Evolutionary conservation across 2,329 filamentous ascomycete species (phyloP), one percentile per base, ranked within the genome.

Genomic region (Tolypocladium guangdongense): DNA sequence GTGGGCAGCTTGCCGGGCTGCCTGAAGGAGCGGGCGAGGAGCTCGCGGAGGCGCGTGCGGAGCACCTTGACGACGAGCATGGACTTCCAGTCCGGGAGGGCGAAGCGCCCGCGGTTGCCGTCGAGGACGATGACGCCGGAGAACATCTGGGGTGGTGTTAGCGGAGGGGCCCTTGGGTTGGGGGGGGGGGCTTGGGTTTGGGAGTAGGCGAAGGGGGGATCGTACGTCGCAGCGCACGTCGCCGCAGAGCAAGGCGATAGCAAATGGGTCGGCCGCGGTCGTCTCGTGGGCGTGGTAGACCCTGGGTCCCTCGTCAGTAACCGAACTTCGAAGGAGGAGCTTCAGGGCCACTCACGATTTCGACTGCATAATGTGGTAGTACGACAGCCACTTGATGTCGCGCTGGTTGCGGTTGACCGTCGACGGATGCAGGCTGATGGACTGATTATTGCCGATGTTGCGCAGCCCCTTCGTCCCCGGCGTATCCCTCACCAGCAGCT

Each of bases 281-380:
- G 89, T 95, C 65, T 95, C 90, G 60, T 96, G 91, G 0, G 93
- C 93, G 59, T 96, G 95, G 60, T 92, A 89, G 62, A 87, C 85
- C 56, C 82, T 85, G 50, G 74, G 51, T n/a, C 7, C 38, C 60
- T 50, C 10, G 27, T 47, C 32, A 47, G 10, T 20, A 12, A 22
- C 38, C 41, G 39, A 22, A 64, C 11, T 14, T 0, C 18, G 11
- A 4, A 10, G 4, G 2, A 32, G 18, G 6, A 33, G 36, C 46
- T 36, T 16, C 4, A 22, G 39, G 22, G 8, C 32, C 8, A 76
- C 74, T 78, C 80, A 78, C 84, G 88, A 72, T 75, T 86, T 90
- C 3, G 87, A 87, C 68, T 96, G 91, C 89, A 97, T 95, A 58
- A 97, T 96, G 67, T 95, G 88, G 71, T 97, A 97, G 68, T 96